A percentile compares a stretch with the other conserved stretches of the same genome.
Conservation (phyloP, 1,284 basidiomycete genomes). For the Takashimella koratensis region DNA sequence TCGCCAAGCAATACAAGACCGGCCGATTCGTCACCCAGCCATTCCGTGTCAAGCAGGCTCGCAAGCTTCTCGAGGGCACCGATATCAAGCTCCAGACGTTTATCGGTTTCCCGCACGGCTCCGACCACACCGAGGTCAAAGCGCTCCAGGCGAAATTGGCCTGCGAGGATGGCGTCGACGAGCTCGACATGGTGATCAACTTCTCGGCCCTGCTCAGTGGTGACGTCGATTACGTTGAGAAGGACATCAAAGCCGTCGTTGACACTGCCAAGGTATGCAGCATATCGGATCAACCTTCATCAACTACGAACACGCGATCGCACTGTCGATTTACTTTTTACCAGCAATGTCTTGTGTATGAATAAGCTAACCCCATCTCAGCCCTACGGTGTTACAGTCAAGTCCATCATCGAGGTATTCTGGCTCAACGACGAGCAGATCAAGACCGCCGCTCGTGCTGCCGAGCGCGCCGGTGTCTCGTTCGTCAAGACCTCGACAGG, state of each 20-base stretch:
- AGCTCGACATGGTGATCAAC: slow-evolving; percentile 5
- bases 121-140: not conserved
- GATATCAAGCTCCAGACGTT: not conserved
- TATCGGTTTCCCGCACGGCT: not conserved
- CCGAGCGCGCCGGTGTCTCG: not conserved
- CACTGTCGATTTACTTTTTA: no score
- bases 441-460: not conserved
- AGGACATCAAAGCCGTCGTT: not conserved
- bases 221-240: slow-evolving; percentile 1
- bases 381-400: not conserved
- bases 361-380: no score
- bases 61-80: not conserved
- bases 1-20: not conserved
- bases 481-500: slow-evolving; percentile 4
- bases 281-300: no score
- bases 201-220: not conserved
- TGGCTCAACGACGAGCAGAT: slow-evolving; percentile 2
- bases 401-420: slow-evolving; percentile 3
- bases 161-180: slow-evolving; percentile 1
- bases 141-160: not conserved
- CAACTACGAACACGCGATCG: no score
- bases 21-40: slow-evolving; percentile 1
- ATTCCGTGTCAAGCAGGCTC: not conserved
- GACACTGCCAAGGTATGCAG: no score
- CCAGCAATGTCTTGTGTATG: no score